Conservation (phyloP, 2,329 filamentous ascomycete genomes). For the Thielaviopsis musarum region DNA sequence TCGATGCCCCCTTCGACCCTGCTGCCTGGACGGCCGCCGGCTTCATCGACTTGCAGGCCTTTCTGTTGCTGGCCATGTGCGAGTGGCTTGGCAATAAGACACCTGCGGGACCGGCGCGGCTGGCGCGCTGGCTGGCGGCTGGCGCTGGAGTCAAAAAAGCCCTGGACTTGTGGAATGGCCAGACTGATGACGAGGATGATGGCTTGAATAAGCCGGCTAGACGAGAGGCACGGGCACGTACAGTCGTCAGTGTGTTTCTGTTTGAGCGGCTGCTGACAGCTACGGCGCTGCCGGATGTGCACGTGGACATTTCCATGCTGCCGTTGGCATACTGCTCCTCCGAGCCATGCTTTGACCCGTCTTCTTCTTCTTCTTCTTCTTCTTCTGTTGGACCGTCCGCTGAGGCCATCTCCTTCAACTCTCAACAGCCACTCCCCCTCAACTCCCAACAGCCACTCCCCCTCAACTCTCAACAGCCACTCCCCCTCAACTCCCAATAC, state of each 20-base stretch:
- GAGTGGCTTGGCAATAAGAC: constrained; percentile 2
- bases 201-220: background rate
- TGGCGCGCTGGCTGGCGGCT: background rate
- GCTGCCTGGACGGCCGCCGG: background rate
- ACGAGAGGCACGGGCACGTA: background rate
- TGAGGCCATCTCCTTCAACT: too few relatives aligned
- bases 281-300: background rate
- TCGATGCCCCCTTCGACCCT: background rate
- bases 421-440: too few relatives aligned
- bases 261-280: constrained; percentile 1
- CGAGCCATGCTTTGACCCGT: background rate
- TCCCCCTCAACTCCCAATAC: background rate
- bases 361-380: too few relatives aligned
- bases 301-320: background rate
- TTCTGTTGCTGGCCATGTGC: constrained; percentile 3
- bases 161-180: background rate
- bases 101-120: background rate
- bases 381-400: too few relatives aligned
- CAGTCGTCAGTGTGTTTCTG: background rate
- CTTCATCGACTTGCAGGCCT: constrained; percentile 1
- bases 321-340: background rate
- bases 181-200: background rate
- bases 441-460: too few relatives aligned
- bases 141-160: background rate
- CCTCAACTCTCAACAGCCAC: too few relatives aligned